Evolutionary conservation across 768 basidiomycete species (phyloP).

Genomic region (Clathrus columnatus): DNA sequence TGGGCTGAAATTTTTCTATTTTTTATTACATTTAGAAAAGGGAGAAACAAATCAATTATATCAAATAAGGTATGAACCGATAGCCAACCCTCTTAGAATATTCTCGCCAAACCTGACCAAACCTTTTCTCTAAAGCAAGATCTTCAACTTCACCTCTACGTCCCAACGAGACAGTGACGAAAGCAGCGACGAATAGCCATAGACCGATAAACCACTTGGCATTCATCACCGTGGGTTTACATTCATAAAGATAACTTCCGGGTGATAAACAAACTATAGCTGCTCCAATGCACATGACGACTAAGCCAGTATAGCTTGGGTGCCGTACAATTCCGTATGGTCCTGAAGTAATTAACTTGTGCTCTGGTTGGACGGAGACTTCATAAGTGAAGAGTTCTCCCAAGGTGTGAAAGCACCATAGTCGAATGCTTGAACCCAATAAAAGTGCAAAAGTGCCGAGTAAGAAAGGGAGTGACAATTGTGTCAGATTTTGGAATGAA

Average conservation of each 20-base stretch:
- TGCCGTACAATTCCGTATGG: slow-evolving; percentile 40
- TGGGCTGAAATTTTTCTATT: too few relatives aligned
- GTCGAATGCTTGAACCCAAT: slow-evolving; percentile 39
- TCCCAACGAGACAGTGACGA: neutral
- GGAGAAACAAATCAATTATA: slow-evolving; percentile 2
- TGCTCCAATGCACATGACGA: neutral
- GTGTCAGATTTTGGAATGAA: neutral
- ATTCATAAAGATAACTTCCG: neutral
- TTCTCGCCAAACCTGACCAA: slow-evolving; percentile 38
- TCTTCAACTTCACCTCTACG: slow-evolving; percentile 47
- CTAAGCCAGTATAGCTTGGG: slow-evolving; percentile 28
- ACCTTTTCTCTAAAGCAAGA: slow-evolving; percentile 36
- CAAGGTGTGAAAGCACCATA: slow-evolving; percentile 45
- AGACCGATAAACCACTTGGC: neutral
- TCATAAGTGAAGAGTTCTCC: slow-evolving; percentile 52
- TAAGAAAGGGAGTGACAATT: slow-evolving; percentile 31
- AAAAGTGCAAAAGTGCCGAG: slow-evolving; percentile 35
- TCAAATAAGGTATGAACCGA: slow-evolving; percentile 44
- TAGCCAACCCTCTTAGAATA: slow-evolving; percentile 38
- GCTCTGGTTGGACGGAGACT: slow-evolving; percentile 31
- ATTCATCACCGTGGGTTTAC: neutral
- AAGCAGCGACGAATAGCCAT: neutral
- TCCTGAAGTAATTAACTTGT: slow-evolving; percentile 25
- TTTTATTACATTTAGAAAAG: too few relatives aligned
- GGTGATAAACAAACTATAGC: neutral